phyloP scores from a whole-genome alignment of 371 early-diverging fungal genomes.

The Parasitella parasitica region DNA sequence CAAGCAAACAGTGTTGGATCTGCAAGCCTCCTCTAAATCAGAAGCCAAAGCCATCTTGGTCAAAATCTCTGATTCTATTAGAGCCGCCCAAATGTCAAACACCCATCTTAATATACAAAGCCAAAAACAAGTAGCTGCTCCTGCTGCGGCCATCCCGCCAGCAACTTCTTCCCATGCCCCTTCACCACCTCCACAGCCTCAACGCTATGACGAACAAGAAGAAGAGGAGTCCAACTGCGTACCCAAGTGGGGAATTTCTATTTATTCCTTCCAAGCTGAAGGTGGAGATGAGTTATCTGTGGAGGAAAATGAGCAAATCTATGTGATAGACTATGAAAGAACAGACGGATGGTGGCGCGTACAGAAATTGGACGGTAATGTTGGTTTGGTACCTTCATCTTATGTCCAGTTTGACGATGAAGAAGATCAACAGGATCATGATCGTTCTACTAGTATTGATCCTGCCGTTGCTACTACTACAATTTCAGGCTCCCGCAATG shows the following conservation, averaged over 20 bases:
- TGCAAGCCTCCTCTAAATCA: conserved; percentile 65
- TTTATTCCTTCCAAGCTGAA: conserved; percentile 77
- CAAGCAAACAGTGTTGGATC: conserved; percentile 58
- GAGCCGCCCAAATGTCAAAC: conserved; percentile 38
- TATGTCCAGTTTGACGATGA: conserved; percentile 55
- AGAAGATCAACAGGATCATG: conserved; percentile 16
- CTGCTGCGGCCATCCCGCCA: conserved; percentile 9
- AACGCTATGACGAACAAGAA: conserved; percentile 33
- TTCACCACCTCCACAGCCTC: not conserved
- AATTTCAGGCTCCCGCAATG: conserved; percentile 24
- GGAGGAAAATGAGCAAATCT: conserved; percentile 70
- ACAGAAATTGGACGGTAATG: conserved; percentile 43
- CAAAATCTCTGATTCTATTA: conserved; percentile 60
- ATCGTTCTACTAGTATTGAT: conserved; percentile 23
- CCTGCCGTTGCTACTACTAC: conserved; percentile 27
- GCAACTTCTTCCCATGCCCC: not conserved
- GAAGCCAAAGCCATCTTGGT: conserved; percentile 69
- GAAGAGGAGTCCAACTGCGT: conserved; percentile 37
- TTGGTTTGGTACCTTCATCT: conserved; percentile 58
- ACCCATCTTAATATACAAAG: conserved; percentile 11
- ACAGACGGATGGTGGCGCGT: conserved; percentile 78
- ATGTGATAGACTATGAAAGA: conserved; percentile 74
- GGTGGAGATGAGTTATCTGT: conserved; percentile 77
- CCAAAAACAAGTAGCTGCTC: conserved; percentile 22
- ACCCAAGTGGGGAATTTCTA: conserved; percentile 66